Evolutionary conservation across 2,329 filamentous ascomycete species (phyloP), one percentile per base, ranked within the genome.

Genomic region (Aciculosporium take): DNA sequence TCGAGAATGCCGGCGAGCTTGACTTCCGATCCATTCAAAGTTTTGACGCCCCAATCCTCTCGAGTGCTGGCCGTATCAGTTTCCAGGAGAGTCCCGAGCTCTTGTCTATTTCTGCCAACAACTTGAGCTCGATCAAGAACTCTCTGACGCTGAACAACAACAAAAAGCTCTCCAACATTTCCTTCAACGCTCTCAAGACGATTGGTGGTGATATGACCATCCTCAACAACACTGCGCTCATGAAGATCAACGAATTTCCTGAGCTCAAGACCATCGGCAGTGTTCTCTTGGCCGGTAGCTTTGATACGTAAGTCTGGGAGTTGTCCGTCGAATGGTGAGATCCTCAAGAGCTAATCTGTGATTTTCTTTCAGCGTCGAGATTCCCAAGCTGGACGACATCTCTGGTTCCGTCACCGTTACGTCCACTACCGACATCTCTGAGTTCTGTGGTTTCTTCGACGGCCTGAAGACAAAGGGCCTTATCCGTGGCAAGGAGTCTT

Each of bases 171-270:
- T 60, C 66, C 58, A 94, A 94, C 74, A 71, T 95, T 63, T 78
- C 80, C 45, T 74, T 94, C 64, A 79, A 82, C 37, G 36, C 57
- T 18, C 71, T 96, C 35, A 71, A 68, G 50, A 72, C 65, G 41
- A 73, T 94, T 54, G 76, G 74, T 51, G 88, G 85, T 66, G 85
- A 82, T 59, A 75, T 94, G 59, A 78, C 82, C 52, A 76, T 98
- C 56, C 81, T 84, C 64, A 94, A 94, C 76, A 95, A 96, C 79
- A 84, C 85, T 46, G 67, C 69, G 42, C 73, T 95, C 27, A 52
- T 63, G 43, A 59, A 66, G 46, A 69, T 95, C 43, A 63, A 73
- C 49, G 76, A 76, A 27, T 83, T 96, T 65, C 71, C 73, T 46
- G 58, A 68, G 49, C 74, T 98, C 23, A 57, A 74, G 56, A 74